These are phyloP conservation scores for Cyclotella sp. DNA, from an alignment of 108 stramenopile genomes.

Conservation along the genomic window DNA sequence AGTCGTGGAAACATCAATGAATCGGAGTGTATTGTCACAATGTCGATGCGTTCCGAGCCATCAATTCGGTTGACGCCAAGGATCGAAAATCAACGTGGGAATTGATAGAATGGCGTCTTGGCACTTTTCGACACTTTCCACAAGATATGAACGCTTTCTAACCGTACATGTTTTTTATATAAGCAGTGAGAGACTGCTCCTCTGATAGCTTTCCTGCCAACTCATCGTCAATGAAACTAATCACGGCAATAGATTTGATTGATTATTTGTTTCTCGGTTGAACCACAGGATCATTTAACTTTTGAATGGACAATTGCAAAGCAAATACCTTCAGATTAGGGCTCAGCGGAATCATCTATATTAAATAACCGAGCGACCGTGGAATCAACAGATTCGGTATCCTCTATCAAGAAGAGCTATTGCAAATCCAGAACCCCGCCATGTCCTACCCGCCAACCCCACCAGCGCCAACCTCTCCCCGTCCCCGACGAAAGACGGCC, in stretches of 20 bases:
- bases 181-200: background rate
- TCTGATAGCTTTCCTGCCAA: background rate
- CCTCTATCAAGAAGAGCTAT: background rate
- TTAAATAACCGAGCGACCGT: background rate
- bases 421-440: constrained; percentile 4
- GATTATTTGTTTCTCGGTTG: too few species aligned
- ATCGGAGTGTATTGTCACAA: background rate
- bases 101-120: background rate
- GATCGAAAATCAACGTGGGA: background rate
- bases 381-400: background rate
- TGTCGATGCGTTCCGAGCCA: constrained; percentile 3
- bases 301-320: too few species aligned
- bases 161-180: background rate
- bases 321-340: too few species aligned
- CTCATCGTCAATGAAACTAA: too few species aligned
- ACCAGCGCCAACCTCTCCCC: background rate
- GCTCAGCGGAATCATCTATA: background rate
- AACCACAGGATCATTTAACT: too few species aligned
- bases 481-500: constrained; percentile 44
- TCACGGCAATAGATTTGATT: too few species aligned
- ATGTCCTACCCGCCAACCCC: background rate
- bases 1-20: background rate
- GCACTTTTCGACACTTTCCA: background rate
- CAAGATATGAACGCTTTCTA: background rate
- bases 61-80: constrained; percentile 7